Evolutionary conservation across 192 early-diverging fungal species (phyloP).

Genomic region (Mortierella claussenii): DNA sequence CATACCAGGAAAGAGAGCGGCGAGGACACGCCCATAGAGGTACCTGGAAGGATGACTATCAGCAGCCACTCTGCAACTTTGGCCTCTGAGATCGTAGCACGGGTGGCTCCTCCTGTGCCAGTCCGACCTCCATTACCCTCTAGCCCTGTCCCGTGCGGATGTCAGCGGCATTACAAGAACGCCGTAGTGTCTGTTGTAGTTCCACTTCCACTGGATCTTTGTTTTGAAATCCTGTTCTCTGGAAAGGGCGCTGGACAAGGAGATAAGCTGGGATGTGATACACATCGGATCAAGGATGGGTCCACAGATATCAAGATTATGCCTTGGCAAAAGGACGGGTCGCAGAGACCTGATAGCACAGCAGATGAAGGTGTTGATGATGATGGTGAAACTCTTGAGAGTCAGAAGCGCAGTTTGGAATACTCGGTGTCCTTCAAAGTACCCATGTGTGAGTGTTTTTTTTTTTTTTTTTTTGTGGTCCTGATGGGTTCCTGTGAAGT

Average conservation of each 20-base stretch:
- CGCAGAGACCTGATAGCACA: too few species aligned
- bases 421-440: constrained; percentile 37
- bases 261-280: constrained; percentile 7
- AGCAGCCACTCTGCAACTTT: too few species aligned
- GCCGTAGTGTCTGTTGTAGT: constrained; percentile 11
- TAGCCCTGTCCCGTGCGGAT: constrained; percentile 13
- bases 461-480: background rate
- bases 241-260: constrained; percentile 21
- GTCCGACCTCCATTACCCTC: constrained; percentile 4
- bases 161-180: constrained; percentile 32
- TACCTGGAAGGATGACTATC: too few species aligned
- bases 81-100: too few species aligned
- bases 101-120: too few species aligned
- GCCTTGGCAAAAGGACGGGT: constrained; percentile 12
- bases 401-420: constrained; percentile 15
- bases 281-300: constrained; percentile 29
- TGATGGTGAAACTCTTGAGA: background rate
- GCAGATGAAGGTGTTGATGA: background rate
- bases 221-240: constrained; percentile 37
- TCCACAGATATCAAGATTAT: constrained; percentile 27
- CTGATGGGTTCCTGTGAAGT: too few species aligned
- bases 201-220: constrained; percentile 15
- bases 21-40: too few species aligned
- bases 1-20: constrained; percentile 4
- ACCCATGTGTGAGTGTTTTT: constrained; percentile 21